Base-by-base conservation (phyloP, 2,329 filamentous ascomycete genomes). In the Fonsecaea multimorphosa region DNA sequence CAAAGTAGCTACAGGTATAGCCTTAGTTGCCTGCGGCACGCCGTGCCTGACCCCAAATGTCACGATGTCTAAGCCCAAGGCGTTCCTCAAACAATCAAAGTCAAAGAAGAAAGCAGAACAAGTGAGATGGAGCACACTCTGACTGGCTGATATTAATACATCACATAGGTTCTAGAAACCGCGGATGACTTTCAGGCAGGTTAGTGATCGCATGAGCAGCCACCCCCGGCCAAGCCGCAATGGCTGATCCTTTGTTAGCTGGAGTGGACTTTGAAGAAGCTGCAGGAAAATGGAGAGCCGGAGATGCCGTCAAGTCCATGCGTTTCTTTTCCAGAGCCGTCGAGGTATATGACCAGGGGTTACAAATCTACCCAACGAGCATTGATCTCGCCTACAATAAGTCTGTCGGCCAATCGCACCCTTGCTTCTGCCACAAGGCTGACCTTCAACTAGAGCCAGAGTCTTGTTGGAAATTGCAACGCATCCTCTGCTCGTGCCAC, bases 331-430 rank as follows among this genome's bases (percentile, higher is more conserved):
- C 87, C 69, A 81, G 88, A 67, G 89, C 90, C 12, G 84, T 91
- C 59, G 84, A 89, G 58, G 82, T 83, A 52, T 92, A 92, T 73
- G 84, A 87, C 68, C 83, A 86, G 60, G 90, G 87, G 12, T 74
- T 92, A 34, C 78, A 79, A 56, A 85, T 81, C 66, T 87, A 86
- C 73, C 87, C 89, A 1, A 73, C 75, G 9, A 87, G 83, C 22
- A 89, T 91, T 76, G 90, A 92, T 76, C 81, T 92, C 38, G 89
- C 89, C 11, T 92, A 92, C 75, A 92, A 92, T 76, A 91, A 90
- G 86, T 89, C 76, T 71, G 83, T 78, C 5, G 9, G 61, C 51
- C 36, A 40, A 12, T 46, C 36, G 11, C 46, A 19, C 49, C 8
- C 22, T 27, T 9, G 9, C n/a, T 36, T 54, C 49, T 34, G 49